Evolutionary conservation across 176 grass and related monocot species (phyloP), one percentile per base, ranked within the genome.

Genomic region (Oryza longistaminata): DNA sequence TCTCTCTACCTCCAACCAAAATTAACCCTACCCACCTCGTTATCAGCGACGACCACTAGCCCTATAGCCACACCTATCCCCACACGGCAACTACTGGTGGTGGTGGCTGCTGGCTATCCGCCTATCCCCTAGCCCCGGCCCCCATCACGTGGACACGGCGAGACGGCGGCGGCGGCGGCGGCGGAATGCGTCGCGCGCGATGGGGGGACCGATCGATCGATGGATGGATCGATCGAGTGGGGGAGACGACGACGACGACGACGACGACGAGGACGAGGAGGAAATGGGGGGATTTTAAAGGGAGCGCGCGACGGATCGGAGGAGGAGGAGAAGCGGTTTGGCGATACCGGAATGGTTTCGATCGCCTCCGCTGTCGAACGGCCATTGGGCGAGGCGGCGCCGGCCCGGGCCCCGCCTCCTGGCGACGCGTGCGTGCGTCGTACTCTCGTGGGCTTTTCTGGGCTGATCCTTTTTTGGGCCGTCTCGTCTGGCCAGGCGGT

Each of bases 271-370:
- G 0, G 17, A 3, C 6, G 45, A 31, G 24, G 62, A 37, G 0
- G 15, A 34, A 6, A 55, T 58, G 17, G 22, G 50, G 40, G 24
- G 66, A 15, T 14, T 90, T 90, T 87, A 81, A 88, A 88, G 86
- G 71, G 45, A 19, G 67, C 61, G 80, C 29, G 24, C 71, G 79
- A 64, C 39, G 77, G 87, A 76, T 81, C 64, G 48, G 69, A 46
- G 68, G 39, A 40, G 39, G 39, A 40, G 67, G 6, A 6, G 13
- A 66, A 24, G 61, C 1, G 82, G 82, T 88, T 66, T 88, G 22
- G 2, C 4, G 44, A 88, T 83, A 83, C 74, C 42, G 8, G 78
- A 13, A 12, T 64, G 86, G 79, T 86, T 83, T 93, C 5, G 17
- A 9, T 15, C 3, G 2, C 9, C 0, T 33, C 33, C 26, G 70